phyloP scores from a whole-genome alignment of 2,329 filamentous ascomycete species.

The Fusarium verticillioides region DNA sequence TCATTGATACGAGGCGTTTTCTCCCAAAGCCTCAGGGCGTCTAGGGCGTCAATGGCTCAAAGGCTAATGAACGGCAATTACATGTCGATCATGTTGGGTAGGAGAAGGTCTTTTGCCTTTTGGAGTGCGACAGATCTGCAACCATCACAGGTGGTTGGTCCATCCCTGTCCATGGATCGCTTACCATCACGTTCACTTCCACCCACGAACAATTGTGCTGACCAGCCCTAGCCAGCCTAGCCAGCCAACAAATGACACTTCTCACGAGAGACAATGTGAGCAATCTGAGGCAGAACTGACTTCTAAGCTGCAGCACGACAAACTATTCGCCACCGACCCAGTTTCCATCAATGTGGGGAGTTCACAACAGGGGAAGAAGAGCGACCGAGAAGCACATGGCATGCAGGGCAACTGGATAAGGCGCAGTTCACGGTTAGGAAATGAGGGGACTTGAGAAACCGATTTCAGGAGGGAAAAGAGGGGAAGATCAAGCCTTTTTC shows the following conservation, averaged over 20 bases:
- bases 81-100: constrained; percentile 20
- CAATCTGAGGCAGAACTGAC: constrained; percentile 7
- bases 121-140: constrained; percentile 38
- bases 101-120: constrained; percentile 18
- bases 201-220: constrained; percentile 7
- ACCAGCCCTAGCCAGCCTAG: neutral
- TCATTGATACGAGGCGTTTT: neutral
- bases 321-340: constrained; percentile 34
- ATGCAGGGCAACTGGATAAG: constrained; percentile 28
- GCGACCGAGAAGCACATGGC: constrained; percentile 15
- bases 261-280: constrained; percentile 1
- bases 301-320: constrained; percentile 9
- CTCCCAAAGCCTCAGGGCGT: neutral
- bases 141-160: constrained; percentile 20
- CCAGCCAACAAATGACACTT: constrained; percentile 6
- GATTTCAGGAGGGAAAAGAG: constrained; percentile 14
- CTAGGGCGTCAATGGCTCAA: constrained; percentile 3
- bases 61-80: constrained; percentile 6
- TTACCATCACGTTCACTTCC: constrained; percentile 7
- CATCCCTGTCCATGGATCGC: constrained; percentile 29
- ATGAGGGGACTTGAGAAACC: constrained; percentile 18
- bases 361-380: constrained; percentile 28
- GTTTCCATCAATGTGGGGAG: constrained; percentile 37
- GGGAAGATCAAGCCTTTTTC: constrained; percentile 12
- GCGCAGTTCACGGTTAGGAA: constrained; percentile 22